Conservation (phyloP, 2,329 filamentous ascomycete genomes). For the Fusarium liriodendri region DNA sequence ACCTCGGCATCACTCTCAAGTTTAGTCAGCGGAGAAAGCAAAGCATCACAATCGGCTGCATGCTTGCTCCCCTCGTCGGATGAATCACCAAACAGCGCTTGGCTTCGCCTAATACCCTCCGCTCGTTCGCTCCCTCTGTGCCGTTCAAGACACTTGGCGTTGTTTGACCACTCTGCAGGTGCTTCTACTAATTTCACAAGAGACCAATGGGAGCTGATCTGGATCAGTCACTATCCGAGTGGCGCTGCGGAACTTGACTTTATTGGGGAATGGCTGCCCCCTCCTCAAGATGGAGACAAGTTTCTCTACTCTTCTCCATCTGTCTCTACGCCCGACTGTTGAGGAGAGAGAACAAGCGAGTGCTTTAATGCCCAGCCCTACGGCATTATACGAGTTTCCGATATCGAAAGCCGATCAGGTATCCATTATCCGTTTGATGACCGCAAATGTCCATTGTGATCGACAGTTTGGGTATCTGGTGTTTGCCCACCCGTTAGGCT, state of each 20-base stretch:
- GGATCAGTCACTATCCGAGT: conserved; percentile 23
- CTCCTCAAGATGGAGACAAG: conserved; percentile 11
- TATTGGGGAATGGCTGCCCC: conserved; percentile 18
- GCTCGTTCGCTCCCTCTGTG: conserved; percentile 19
- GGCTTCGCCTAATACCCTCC: background rate
- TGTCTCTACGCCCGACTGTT: background rate
- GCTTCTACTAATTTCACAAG: conserved; percentile 31
- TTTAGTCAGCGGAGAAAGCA: background rate
- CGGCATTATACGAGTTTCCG: background rate
- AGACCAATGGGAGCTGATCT: conserved; percentile 30
- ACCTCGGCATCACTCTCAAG: background rate
- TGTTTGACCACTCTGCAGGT: conserved; percentile 7
- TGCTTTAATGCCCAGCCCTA: conserved; percentile 13
- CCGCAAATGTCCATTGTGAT: background rate
- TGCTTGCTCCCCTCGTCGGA: background rate
- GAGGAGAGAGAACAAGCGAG: conserved; percentile 16
- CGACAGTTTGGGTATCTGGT: background rate
- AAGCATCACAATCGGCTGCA: background rate
- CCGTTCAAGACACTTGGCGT: conserved; percentile 17
- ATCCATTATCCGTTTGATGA: background rate
- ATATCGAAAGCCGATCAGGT: background rate
- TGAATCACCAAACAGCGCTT: background rate
- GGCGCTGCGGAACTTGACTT: conserved; percentile 31
- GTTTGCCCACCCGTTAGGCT: background rate
- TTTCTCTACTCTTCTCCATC: conserved; percentile 1